Percentiles rank a stretch among this genome's conserved stretches.
These are phyloP conservation scores for Solanum hybrid DNA, from an alignment of 305 asterid species.

Conservation along the genomic window DNA sequence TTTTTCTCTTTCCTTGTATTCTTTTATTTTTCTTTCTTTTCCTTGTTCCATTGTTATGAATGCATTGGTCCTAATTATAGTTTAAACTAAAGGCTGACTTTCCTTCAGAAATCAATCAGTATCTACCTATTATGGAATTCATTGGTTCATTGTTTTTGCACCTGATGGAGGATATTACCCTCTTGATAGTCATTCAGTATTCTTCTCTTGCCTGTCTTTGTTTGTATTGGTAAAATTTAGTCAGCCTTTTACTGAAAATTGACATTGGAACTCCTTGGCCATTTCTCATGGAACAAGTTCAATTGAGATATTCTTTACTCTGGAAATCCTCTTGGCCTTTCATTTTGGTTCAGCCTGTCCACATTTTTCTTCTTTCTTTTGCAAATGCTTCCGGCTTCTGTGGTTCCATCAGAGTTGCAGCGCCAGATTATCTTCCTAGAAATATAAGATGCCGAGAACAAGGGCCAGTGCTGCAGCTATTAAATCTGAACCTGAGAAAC, in stretches of 20 bases:
- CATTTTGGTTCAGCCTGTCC: constrained; percentile 68
- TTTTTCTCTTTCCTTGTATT: constrained; percentile 44
- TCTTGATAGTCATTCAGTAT: constrained; percentile 37
- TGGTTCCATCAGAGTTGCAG: constrained; percentile 66
- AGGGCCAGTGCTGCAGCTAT: constrained; percentile 45
- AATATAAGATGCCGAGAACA: constrained; percentile 83
- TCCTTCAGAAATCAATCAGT: constrained; percentile 32
- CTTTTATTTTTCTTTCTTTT: constrained; percentile 25
- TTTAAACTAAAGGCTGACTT: constrained; percentile 32
- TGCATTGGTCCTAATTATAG: constrained; percentile 44
- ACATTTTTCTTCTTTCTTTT: constrained; percentile 67
- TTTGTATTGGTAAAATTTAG: constrained; percentile 34
- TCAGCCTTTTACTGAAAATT: constrained; percentile 37
- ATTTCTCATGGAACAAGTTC: constrained; percentile 68
- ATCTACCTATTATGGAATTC: constrained; percentile 46
- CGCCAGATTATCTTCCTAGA: constrained; percentile 47
- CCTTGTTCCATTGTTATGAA: constrained; percentile 33
- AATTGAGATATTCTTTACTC: constrained; percentile 43
- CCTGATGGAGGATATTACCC: constrained; percentile 59
- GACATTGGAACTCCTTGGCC: constrained; percentile 65
- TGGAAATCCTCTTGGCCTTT: constrained; percentile 72
- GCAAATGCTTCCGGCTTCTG: constrained; percentile 79
- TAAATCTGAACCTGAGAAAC: constrained; percentile 54
- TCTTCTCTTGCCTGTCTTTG: constrained; percentile 59
- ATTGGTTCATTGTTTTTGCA: constrained; percentile 43